Evolutionary conservation across 371 early-diverging fungal species (phyloP).

Genomic region (Funneliformis caledonium): DNA sequence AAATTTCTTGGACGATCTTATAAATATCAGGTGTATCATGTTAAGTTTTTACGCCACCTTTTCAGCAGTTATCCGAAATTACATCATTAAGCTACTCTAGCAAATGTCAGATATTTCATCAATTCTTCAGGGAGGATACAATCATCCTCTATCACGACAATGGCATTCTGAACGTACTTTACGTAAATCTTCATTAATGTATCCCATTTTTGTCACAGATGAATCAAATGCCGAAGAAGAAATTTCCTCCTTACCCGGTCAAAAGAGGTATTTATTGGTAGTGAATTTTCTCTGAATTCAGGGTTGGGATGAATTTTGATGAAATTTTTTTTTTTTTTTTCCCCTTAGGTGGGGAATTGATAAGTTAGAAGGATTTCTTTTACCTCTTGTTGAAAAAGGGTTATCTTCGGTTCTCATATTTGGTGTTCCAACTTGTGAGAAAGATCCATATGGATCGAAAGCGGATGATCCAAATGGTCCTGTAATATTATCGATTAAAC

Average conservation of each 20-base stretch:
- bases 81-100: background rate
- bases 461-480: slow-evolving; percentile 91
- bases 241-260: slow-evolving; percentile 86
- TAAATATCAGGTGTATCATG: background rate
- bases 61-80: background rate
- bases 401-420: slow-evolving; percentile 87
- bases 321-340: too few relatives aligned
- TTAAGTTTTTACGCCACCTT: too few relatives aligned
- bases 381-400: slow-evolving; percentile 87
- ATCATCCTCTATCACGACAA: slow-evolving; percentile 76
- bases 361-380: slow-evolving; percentile 73
- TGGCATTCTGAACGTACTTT: slow-evolving; percentile 80
- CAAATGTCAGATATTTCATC: slow-evolving; percentile 52
- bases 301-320: too few relatives aligned
- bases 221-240: slow-evolving; percentile 65
- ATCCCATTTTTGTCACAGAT: slow-evolving; percentile 93
- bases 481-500: slow-evolving; percentile 80
- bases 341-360: slow-evolving; percentile 74
- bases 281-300: background rate
- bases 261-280: slow-evolving; percentile 63
- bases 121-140: slow-evolving; percentile 88
- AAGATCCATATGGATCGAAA: slow-evolving; percentile 80
- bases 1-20: background rate
- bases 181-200: slow-evolving; percentile 82
- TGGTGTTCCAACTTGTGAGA: slow-evolving; percentile 78